phyloP scores from a whole-genome alignment of 2,329 filamentous ascomycete species.

The Cytospora piceicola region DNA sequence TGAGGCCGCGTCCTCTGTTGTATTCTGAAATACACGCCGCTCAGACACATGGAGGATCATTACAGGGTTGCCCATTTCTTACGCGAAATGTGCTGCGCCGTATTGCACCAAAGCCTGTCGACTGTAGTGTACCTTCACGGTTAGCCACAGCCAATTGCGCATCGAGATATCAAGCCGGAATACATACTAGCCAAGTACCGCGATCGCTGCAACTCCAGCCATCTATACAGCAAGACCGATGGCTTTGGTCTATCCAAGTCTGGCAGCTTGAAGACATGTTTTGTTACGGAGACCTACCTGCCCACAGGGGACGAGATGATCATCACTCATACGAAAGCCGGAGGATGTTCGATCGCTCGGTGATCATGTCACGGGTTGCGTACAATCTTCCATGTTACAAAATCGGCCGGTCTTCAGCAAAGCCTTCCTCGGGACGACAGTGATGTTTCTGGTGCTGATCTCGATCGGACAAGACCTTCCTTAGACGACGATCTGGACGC shows the following conservation, averaged over 20 bases:
- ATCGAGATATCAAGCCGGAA: slow-evolving; percentile 2
- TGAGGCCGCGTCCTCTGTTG: background rate
- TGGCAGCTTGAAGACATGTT: slow-evolving; percentile 7
- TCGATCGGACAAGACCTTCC: too few relatives aligned
- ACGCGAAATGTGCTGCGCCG: background rate
- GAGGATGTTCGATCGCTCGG: slow-evolving; percentile 20
- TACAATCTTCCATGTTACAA: slow-evolving; percentile 8
- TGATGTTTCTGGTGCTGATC: too few relatives aligned
- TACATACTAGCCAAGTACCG: slow-evolving; percentile 3
- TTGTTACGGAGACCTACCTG: slow-evolving; percentile 11
- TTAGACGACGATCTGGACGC: background rate
- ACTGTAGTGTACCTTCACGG: slow-evolving; percentile 6
- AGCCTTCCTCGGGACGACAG: background rate
- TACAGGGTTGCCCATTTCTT: background rate
- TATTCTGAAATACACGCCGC: background rate
- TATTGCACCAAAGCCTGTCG: background rate
- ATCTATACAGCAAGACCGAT: background rate
- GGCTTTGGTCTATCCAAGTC: background rate
- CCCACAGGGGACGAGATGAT: slow-evolving; percentile 5
- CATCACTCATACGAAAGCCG: slow-evolving; percentile 15
- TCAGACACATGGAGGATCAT: background rate
- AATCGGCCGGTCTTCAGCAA: background rate
- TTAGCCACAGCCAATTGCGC: background rate
- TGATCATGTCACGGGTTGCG: slow-evolving; percentile 8
- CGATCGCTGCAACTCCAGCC: background rate